Conservation (phyloP, 345 rosid genomes). For the Psidium friedrichsthalianum region DNA sequence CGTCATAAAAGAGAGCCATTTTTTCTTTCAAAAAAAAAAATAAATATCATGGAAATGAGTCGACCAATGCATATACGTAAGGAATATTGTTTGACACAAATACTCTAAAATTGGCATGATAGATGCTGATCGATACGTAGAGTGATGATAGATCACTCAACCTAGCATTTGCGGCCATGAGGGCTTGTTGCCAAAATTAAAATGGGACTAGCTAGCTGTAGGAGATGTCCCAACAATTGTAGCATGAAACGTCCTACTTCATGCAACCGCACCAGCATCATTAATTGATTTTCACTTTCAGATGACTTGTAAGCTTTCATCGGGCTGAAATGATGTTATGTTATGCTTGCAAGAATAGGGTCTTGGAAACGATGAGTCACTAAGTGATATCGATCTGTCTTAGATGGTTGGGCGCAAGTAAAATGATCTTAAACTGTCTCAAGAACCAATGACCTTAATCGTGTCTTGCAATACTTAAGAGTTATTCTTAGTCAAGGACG, state of each 20-base stretch:
- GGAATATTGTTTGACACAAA: neutral
- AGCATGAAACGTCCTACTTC: neutral
- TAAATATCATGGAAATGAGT: neutral
- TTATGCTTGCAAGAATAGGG: neutral
- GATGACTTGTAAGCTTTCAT: neutral
- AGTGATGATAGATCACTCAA: neutral
- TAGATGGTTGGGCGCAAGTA: neutral
- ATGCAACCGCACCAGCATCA: neutral
- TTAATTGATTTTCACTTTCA: neutral
- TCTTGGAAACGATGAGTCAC: neutral
- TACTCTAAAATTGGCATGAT: neutral
- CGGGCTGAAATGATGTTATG: neutral
- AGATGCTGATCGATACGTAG: neutral
- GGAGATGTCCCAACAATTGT: neutral
- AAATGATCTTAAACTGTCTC: neutral
- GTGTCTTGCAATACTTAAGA: neutral
- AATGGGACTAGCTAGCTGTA: neutral
- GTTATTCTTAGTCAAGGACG: neutral
- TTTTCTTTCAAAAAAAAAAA: too few species aligned
- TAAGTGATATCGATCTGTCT: neutral
- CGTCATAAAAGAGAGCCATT: neutral
- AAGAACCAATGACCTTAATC: neutral
- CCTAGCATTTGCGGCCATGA: neutral
- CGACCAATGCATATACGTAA: neutral
- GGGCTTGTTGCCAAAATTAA: neutral